phyloP scores from a whole-genome alignment of 2,329 filamentous ascomycete species.

The Sporothrix humicola region DNA sequence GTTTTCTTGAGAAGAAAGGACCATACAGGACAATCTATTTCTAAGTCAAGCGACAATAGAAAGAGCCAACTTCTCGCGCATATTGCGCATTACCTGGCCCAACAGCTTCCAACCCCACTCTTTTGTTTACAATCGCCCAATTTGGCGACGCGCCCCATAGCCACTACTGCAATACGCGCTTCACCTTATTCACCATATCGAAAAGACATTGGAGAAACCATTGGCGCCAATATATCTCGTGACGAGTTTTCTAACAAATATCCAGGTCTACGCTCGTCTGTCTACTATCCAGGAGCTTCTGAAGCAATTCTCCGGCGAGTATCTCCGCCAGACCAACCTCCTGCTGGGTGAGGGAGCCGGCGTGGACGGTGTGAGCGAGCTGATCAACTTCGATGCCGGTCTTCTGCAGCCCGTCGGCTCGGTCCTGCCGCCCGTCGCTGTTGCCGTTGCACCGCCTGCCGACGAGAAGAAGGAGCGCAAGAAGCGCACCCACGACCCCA shows the following conservation, averaged over 20 bases:
- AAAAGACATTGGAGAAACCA: background rate
- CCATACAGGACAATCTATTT: background rate
- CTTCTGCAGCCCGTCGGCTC: constrained; percentile 49
- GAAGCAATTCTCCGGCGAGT: constrained; percentile 79
- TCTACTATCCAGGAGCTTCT: constrained; percentile 80
- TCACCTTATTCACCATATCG: background rate
- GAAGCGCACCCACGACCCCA: constrained; percentile 85
- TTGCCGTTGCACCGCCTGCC: constrained; percentile 50
- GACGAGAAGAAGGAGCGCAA: constrained; percentile 87
- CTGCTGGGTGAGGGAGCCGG: constrained; percentile 70
- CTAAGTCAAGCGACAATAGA: background rate
- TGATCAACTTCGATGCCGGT: constrained; percentile 61
- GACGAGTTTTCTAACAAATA: background rate
- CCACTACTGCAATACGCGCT: background rate
- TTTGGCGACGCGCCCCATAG: constrained; percentile 21
- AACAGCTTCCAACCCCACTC: constrained; percentile 11
- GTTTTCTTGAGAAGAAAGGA: too few relatives aligned
- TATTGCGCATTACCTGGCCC: background rate
- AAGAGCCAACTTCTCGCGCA: background rate
- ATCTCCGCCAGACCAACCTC: constrained; percentile 86
- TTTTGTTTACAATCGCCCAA: constrained; percentile 22
- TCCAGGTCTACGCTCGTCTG: constrained; percentile 77
- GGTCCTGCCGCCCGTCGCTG: constrained; percentile 45
- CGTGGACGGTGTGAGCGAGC: constrained; percentile 54
- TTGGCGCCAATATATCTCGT: background rate